A percentile compares a stretch with the other conserved stretches of the same genome.
phyloP scores from a whole-genome alignment of 2,329 filamentous ascomycete genomes.

The Paecilomyces formosus region DNA sequence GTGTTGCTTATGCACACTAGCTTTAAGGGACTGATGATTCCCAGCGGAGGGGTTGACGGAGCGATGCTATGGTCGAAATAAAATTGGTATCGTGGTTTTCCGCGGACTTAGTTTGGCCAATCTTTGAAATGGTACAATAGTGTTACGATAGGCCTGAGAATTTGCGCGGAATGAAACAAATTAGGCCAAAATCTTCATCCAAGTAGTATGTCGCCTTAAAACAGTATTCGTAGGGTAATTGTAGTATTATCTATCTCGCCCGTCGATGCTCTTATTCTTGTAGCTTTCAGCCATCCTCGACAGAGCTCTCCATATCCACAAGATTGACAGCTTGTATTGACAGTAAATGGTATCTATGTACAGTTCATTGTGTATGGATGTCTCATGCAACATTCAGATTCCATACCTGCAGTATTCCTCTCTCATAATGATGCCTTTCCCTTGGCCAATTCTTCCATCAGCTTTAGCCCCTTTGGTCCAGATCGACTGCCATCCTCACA shows the following conservation, averaged over 20 bases:
- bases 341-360: no score
- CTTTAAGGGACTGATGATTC: neutral
- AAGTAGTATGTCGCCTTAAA: no score
- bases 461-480: slow-evolving; percentile 24
- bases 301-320: no score
- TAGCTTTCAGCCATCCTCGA: no score
- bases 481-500: slow-evolving; percentile 32
- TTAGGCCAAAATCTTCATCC: neutral
- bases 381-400: no score
- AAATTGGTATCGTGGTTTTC: neutral
- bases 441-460: slow-evolving; percentile 30
- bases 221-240: neutral
- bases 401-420: slow-evolving; percentile 1
- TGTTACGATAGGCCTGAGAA: neutral
- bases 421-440: slow-evolving; percentile 8
- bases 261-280: no score
- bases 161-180: neutral
- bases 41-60: neutral
- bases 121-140: neutral
- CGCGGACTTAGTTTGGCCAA: neutral
- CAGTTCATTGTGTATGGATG: neutral
- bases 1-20: neutral
- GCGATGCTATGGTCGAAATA: neutral
- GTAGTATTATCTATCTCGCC: no score
- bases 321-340: no score